Evolutionary conservation across 768 basidiomycete species (phyloP).

Genomic region (Termitomyces sp.): DNA sequence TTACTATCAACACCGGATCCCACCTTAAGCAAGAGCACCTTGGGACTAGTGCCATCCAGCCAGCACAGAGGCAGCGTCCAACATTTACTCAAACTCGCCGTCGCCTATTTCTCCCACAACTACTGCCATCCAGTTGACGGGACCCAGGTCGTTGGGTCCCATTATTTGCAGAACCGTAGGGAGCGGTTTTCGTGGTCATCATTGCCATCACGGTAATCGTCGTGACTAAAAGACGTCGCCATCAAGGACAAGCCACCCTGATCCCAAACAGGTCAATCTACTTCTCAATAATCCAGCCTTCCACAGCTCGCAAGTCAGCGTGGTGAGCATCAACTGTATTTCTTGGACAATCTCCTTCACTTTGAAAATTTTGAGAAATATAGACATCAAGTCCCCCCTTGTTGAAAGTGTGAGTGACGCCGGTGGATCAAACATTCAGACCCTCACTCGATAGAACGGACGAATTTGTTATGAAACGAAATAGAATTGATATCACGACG

Average conservation of each 20-base stretch:
- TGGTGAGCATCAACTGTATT: background rate
- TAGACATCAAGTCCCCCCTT: background rate
- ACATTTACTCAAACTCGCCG: background rate
- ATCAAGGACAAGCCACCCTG: background rate
- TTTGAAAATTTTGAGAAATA: background rate
- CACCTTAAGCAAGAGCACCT: no score
- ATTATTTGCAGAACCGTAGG: background rate
- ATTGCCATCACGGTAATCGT: background rate
- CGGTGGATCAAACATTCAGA: background rate
- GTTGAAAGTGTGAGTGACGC: background rate
- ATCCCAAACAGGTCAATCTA: background rate
- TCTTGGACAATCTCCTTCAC: background rate
- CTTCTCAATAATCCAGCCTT: background rate
- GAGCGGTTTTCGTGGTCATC: background rate
- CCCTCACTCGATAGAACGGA: background rate
- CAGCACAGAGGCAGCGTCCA: background rate
- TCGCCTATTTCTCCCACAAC: background rate
- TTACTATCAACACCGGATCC: no score
- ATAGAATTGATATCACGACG: background rate
- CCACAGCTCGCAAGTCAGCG: background rate
- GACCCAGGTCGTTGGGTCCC: background rate
- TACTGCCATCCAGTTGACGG: background rate
- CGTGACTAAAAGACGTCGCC: background rate
- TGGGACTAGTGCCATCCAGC: no score
- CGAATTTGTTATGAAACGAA: background rate